These are phyloP conservation scores for Psilocybe tampanensis DNA, from an alignment of 768 basidiomycete genomes.

Conservation along the genomic window DNA sequence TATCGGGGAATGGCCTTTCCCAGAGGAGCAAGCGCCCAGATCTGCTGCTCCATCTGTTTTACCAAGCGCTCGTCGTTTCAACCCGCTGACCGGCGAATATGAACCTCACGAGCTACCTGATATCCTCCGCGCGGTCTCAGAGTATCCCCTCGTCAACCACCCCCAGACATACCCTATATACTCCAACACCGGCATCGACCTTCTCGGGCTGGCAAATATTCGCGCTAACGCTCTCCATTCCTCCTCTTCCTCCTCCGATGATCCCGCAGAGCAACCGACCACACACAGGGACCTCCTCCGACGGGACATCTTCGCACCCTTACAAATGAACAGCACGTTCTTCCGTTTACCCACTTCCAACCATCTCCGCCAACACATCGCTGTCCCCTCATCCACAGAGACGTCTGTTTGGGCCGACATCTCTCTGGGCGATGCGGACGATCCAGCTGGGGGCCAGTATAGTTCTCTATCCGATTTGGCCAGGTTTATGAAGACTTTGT, in stretches of 20 bases:
- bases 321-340: constrained; percentile 46
- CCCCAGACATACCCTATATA: constrained; percentile 64
- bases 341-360: constrained; percentile 41
- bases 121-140: constrained; percentile 37
- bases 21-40: constrained; percentile 12
- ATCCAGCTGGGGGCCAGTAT: constrained; percentile 53
- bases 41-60: not conserved
- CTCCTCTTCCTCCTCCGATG: constrained; percentile 35
- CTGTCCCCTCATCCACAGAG: constrained; percentile 34
- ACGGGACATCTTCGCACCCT: constrained; percentile 50
- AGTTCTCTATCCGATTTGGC: constrained; percentile 49
- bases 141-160: constrained; percentile 40
- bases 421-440: constrained; percentile 38
- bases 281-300: constrained; percentile 46
- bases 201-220: constrained; percentile 69
- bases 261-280: constrained; percentile 25
- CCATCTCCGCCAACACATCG: constrained; percentile 32
- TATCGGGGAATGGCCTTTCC: constrained; percentile 42
- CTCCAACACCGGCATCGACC: constrained; percentile 76
- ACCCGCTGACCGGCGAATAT: too few species aligned
- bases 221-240: constrained; percentile 37
- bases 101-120: not conserved
- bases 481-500: constrained; percentile 44
- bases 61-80: too few species aligned
- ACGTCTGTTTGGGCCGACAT: constrained; percentile 40